A percentile compares a stretch with the other conserved stretches of the same genome.
These are phyloP conservation scores for Paecilomyces sp. DNA, from an alignment of 2,329 filamentous ascomycete species.

Conservation along the genomic window DNA sequence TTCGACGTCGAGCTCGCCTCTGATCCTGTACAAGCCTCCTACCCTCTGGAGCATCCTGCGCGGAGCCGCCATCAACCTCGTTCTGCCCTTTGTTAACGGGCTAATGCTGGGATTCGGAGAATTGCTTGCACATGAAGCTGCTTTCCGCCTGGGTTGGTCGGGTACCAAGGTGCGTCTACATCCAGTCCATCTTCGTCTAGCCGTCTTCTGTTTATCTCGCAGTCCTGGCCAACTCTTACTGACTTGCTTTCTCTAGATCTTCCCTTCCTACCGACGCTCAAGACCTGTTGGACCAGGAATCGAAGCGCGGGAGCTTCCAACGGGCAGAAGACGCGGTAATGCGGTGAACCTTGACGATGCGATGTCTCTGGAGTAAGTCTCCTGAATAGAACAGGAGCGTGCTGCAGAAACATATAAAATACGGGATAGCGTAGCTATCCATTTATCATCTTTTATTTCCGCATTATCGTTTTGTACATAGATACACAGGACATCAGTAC, in stretches of 20 bases:
- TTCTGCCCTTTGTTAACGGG: constrained; percentile 93
- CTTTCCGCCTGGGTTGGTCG: constrained; percentile 87
- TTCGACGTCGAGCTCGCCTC: constrained; percentile 29
- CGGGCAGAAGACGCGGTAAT: constrained; percentile 44
- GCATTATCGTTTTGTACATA: constrained; percentile 23
- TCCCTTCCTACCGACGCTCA: constrained; percentile 53
- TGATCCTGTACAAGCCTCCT: constrained; percentile 72
- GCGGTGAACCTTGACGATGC: constrained; percentile 56
- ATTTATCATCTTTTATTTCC: neutral
- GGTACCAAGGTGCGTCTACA: constrained; percentile 72
- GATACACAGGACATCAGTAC: constrained; percentile 16
- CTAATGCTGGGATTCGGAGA: constrained; percentile 98
- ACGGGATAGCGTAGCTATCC: too few species aligned
- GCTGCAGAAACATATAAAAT: neutral
- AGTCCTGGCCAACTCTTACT: neutral
- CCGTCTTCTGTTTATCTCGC: neutral
- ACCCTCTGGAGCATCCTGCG: constrained; percentile 79
- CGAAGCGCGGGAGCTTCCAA: constrained; percentile 64
- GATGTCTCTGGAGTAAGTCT: constrained; percentile 57
- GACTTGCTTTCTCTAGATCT: constrained; percentile 38
- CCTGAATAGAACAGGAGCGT: neutral
- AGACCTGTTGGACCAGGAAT: constrained; percentile 73
- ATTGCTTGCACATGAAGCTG: constrained; percentile 90
- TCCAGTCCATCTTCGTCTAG: neutral
- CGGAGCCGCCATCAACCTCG: constrained; percentile 88